phyloP scores from a whole-genome alignment of 352 stramenopile genomes.

The Thraustochytrium sp. region DNA sequence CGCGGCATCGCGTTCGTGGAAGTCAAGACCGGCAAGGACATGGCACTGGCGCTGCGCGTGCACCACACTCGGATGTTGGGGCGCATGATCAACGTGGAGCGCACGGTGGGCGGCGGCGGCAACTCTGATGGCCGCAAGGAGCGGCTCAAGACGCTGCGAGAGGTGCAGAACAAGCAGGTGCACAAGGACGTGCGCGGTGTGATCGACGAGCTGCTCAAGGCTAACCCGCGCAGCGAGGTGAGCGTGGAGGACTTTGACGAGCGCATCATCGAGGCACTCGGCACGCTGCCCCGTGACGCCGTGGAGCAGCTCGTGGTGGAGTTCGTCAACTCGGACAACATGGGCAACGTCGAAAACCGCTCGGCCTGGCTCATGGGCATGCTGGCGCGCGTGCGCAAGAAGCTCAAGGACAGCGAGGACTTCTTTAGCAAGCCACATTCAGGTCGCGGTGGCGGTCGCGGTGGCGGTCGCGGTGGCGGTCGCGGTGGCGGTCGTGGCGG shows the following conservation, averaged over 20 bases:
- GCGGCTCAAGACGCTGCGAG: constrained; percentile 58
- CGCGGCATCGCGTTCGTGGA: constrained; percentile 68
- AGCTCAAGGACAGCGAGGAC: constrained; percentile 4
- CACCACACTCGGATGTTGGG: constrained; percentile 69
- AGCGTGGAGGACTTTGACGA: constrained; percentile 64
- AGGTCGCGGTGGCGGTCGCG: not conserved
- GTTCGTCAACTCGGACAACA: constrained; percentile 29
- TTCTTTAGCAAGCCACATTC: not conserved
- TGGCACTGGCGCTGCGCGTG: constrained; percentile 63
- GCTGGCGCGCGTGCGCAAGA: not conserved
- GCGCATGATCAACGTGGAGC: constrained; percentile 69
- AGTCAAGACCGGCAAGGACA: constrained; percentile 55
- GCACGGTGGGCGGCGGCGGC: constrained; percentile 56
- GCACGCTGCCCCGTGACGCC: constrained; percentile 47
- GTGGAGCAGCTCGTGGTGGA: constrained; percentile 38
- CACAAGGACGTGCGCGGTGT: constrained; percentile 61
- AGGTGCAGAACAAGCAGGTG: constrained; percentile 64
- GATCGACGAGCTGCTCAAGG: constrained; percentile 57
- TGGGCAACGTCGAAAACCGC: not conserved
- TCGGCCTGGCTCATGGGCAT: constrained; percentile 44
- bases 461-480: not conserved
- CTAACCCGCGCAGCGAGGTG: constrained; percentile 53
- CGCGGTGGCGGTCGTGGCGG: constrained; percentile 7
- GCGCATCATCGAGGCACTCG: constrained; percentile 59
- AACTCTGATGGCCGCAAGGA: constrained; percentile 56